Conservation (phyloP, 2,329 filamentous ascomycete species). For the Neofusicoccum kwambonambiense region DNA sequence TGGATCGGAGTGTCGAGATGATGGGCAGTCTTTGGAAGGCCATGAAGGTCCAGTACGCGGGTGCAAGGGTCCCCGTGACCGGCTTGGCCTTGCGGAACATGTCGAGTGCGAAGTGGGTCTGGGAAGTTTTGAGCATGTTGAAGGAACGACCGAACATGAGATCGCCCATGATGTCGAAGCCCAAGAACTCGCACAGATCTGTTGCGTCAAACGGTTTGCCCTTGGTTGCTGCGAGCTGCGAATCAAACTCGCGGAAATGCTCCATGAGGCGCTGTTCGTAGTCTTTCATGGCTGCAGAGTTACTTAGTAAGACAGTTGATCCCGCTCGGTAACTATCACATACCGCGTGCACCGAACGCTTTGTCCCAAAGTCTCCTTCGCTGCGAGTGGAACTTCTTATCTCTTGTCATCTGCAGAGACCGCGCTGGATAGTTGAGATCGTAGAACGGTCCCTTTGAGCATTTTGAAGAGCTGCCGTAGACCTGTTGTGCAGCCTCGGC, state of each 20-base stretch:
- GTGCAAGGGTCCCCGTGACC: not conserved
- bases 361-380: constrained; percentile 34
- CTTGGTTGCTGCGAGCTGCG: not conserved
- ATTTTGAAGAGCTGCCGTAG: constrained; percentile 31
- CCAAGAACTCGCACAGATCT: constrained; percentile 37
- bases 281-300: not conserved
- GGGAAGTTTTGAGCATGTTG: constrained; percentile 42
- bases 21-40: constrained; percentile 35
- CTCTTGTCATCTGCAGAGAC: constrained; percentile 30
- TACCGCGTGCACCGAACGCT: constrained; percentile 30
- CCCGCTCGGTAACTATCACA: not conserved
- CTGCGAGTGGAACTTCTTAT: constrained; percentile 31
- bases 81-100: constrained; percentile 36
- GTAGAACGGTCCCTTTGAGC: constrained; percentile 33
- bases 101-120: constrained; percentile 42
- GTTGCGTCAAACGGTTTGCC: not conserved
- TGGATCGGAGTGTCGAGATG: not conserved
- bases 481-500: constrained; percentile 32
- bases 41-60: constrained; percentile 28
- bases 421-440: constrained; percentile 16
- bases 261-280: not conserved
- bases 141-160: constrained; percentile 47
- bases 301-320: too few relatives aligned
- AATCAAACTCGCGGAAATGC: not conserved
- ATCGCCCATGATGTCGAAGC: constrained; percentile 54